Evolutionary conservation across 1,284 basidiomycete genomes (phyloP).

Genomic region (Ustilago shanxiensis): DNA sequence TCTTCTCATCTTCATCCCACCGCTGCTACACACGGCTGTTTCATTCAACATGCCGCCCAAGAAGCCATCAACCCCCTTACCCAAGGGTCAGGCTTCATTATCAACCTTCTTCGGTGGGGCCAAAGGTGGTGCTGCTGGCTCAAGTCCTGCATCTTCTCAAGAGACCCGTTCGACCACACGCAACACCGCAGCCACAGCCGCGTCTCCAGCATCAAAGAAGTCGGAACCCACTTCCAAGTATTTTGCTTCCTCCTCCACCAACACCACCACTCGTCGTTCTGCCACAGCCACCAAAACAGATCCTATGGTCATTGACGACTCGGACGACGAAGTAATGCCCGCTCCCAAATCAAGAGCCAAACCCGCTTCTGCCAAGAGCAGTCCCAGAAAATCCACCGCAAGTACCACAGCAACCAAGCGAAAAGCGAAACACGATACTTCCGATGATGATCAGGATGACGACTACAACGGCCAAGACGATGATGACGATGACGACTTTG

Average conservation of each 20-base stretch:
- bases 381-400: slow-evolving; percentile 28
- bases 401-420: slow-evolving; percentile 27
- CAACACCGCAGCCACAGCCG: slow-evolving; percentile 10
- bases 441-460: slow-evolving; percentile 20
- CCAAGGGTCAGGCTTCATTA: slow-evolving; percentile 55
- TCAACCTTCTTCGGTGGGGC: slow-evolving; percentile 54
- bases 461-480: slow-evolving; percentile 44
- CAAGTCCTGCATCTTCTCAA: slow-evolving; percentile 39
- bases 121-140: slow-evolving; percentile 9
- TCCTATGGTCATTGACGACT: slow-evolving; percentile 48
- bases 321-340: slow-evolving; percentile 27
- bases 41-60: slow-evolving; percentile 33
- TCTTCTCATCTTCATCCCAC: background rate
- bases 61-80: slow-evolving; percentile 35
- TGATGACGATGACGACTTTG: slow-evolving; percentile 64
- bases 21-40: background rate
- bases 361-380: slow-evolving; percentile 19
- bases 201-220: slow-evolving; percentile 12
- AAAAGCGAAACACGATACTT: slow-evolving; percentile 24
- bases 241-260: slow-evolving; percentile 18
- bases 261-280: slow-evolving; percentile 14
- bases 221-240: slow-evolving; percentile 35
- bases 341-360: background rate
- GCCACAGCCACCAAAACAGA: slow-evolving; percentile 38
- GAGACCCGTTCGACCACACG: slow-evolving; percentile 17